phyloP scores from a whole-genome alignment of 2,329 filamentous ascomycete genomes.

The Knufia fluminis region DNA sequence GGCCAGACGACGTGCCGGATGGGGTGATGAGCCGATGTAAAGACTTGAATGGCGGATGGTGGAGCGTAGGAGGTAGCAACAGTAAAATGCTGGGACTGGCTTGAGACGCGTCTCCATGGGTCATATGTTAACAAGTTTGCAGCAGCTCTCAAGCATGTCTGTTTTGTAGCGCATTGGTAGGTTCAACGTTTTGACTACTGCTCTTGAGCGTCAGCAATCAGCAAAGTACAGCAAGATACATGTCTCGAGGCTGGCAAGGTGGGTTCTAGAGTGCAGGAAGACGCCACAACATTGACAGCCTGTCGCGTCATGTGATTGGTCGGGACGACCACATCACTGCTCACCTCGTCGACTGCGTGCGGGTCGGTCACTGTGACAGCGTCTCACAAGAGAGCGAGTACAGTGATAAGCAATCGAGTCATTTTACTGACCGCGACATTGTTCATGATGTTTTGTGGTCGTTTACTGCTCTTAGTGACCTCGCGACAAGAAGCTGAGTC shows the following conservation, averaged over 20 bases:
- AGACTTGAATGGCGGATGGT: conserved; percentile 58
- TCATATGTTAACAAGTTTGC: conserved; percentile 9
- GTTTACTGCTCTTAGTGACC: too few species aligned
- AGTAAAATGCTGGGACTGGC: conserved; percentile 78
- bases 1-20: conserved; percentile 71
- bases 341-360: neutral
- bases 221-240: neutral
- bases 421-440: too few species aligned
- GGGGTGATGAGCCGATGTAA: conserved; percentile 87
- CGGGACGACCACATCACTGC: neutral
- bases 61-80: conserved; percentile 84
- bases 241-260: neutral
- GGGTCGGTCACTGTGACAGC: too few species aligned
- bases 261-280: neutral
- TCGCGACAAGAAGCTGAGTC: too few species aligned
- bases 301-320: neutral
- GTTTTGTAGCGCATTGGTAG: neutral
- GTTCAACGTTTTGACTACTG: neutral
- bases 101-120: conserved; percentile 30
- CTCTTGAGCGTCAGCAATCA: neutral
- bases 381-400: too few species aligned
- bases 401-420: too few species aligned
- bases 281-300: neutral
- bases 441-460: too few species aligned
- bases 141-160: neutral